Conservation (phyloP, 2,329 filamentous ascomycete genomes). For the Chrysoporthe puriensis region DNA sequence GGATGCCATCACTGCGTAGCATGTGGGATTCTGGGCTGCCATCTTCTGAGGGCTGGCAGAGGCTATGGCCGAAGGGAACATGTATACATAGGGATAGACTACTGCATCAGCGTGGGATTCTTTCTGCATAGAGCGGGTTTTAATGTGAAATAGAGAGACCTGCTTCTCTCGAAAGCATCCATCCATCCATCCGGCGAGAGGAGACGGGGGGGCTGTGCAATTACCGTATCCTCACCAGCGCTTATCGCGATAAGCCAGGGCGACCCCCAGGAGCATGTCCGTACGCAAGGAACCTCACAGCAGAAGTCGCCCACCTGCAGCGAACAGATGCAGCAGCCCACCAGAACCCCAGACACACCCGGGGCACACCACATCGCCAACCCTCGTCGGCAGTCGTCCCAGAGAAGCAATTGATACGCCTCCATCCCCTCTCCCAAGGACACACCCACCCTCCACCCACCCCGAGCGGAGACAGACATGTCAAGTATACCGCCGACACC, state of each 20-base stretch:
- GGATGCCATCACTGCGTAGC: not conserved
- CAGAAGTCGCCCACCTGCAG: not conserved
- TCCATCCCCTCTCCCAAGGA: not conserved
- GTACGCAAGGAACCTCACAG: not conserved
- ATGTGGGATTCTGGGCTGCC: conserved; percentile 6
- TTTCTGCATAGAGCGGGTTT: not conserved
- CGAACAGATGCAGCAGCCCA: not conserved
- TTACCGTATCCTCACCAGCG: not conserved
- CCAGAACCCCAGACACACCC: not conserved
- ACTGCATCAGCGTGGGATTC: not conserved
- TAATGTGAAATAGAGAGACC: not conserved
- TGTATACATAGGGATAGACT: not conserved
- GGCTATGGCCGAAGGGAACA: not conserved
- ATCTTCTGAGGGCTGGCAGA: not conserved
- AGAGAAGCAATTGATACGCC: not conserved
- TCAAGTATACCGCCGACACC: conserved; percentile 53
- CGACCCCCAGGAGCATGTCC: not conserved
- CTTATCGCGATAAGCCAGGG: conserved; percentile 21
- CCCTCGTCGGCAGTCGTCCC: not conserved
- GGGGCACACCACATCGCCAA: not conserved
- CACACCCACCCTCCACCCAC: not conserved
- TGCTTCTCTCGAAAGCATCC: too few relatives aligned
- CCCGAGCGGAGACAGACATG: conserved; percentile 41
- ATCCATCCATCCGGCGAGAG: too few relatives aligned
- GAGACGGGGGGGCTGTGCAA: conserved; percentile 3